Percentiles rank a stretch among this genome's conserved stretches.
Conservation (phyloP, 2,329 filamentous ascomycete species). For the Malbranchea zuffiana region DNA sequence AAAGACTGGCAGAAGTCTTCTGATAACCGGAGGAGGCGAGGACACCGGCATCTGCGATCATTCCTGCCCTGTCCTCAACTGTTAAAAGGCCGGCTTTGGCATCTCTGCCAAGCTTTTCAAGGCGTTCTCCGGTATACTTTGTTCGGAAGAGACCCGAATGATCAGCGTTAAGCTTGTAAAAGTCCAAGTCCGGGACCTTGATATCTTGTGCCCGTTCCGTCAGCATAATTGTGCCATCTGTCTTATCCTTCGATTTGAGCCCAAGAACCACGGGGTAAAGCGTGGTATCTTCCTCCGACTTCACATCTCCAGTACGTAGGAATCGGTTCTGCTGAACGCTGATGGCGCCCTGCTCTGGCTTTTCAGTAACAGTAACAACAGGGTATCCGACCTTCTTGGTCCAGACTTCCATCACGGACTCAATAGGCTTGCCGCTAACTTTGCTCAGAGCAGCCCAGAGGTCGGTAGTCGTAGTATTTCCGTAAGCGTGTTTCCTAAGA, state of each 20-base stretch:
- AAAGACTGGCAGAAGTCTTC: slow-evolving; percentile 80
- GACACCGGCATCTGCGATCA: slow-evolving; percentile 87
- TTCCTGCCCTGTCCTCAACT: slow-evolving; percentile 85
- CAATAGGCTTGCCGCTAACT: slow-evolving; percentile 82
- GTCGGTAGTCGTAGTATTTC: slow-evolving; percentile 83
- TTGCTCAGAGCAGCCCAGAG: slow-evolving; percentile 80
- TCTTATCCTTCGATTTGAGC: slow-evolving; percentile 69
- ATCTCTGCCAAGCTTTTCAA: slow-evolving; percentile 77
- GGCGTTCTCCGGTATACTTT: slow-evolving; percentile 69
- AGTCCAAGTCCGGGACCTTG: slow-evolving; percentile 67
- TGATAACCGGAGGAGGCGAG: slow-evolving; percentile 84
- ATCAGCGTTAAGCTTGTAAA: slow-evolving; percentile 95
- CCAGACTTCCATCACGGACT: slow-evolving; percentile 89
- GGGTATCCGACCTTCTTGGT: slow-evolving; percentile 94
- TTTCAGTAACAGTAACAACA: slow-evolving; percentile 75
- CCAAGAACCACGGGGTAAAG: slow-evolving; percentile 85
- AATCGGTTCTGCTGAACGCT: slow-evolving; percentile 92
- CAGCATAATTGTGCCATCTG: slow-evolving; percentile 66
- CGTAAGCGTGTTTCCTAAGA: slow-evolving; percentile 92
- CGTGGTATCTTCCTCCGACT: slow-evolving; percentile 80
- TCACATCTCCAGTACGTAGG: slow-evolving; percentile 81
- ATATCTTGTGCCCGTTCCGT: slow-evolving; percentile 63
- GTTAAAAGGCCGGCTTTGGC: slow-evolving; percentile 69
- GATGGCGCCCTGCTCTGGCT: slow-evolving; percentile 58
- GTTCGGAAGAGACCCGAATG: slow-evolving; percentile 89